Evolutionary conservation across 495 filamentous ascomycete species (phyloP).

Genomic region (Neurospora sp.): DNA sequence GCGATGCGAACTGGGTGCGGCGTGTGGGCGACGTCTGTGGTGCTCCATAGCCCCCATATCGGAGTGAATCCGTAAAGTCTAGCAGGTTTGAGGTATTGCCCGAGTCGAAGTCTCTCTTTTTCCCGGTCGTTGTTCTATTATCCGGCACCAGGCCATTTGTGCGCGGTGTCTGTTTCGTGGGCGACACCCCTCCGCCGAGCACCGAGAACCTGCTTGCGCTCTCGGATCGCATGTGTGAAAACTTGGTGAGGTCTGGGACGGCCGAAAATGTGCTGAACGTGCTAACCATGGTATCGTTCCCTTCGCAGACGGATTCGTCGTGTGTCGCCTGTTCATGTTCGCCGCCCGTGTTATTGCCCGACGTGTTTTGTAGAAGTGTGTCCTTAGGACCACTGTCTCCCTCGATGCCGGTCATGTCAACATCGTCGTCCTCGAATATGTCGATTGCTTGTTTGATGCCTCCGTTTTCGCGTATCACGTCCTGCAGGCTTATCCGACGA

Average conservation of each 20-base stretch:
- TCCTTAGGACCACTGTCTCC: slow-evolving; percentile 5
- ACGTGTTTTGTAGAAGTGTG: neutral
- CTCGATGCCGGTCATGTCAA: slow-evolving; percentile 15
- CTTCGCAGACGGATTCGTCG: slow-evolving; percentile 34
- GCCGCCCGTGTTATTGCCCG: slow-evolving; percentile 2
- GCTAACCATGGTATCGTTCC: slow-evolving; percentile 55
- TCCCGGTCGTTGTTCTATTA: slow-evolving; percentile 13
- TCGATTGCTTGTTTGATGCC: slow-evolving; percentile 35
- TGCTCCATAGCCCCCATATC: slow-evolving; percentile 30
- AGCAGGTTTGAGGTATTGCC: slow-evolving; percentile 65
- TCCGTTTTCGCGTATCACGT: slow-evolving; percentile 31
- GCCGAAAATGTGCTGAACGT: slow-evolving; percentile 81
- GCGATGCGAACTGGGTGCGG: slow-evolving; percentile 15
- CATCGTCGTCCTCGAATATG: slow-evolving; percentile 44
- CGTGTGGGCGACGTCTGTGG: slow-evolving; percentile 18
- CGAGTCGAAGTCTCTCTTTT: slow-evolving; percentile 18
- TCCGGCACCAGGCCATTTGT: slow-evolving; percentile 17
- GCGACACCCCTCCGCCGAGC: slow-evolving; percentile 15
- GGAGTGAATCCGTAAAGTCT: slow-evolving; percentile 77
- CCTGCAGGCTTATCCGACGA: slow-evolving; percentile 30
- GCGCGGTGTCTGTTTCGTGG: slow-evolving; percentile 53
- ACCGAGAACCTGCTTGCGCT: slow-evolving; percentile 36
- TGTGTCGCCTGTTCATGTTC: slow-evolving; percentile 3
- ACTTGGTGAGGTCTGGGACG: slow-evolving; percentile 79
- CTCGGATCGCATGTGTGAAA: slow-evolving; percentile 55